Base-by-base conservation (phyloP, 2,329 filamentous ascomycete species). In the Thielaviopsis euricoi region DNA sequence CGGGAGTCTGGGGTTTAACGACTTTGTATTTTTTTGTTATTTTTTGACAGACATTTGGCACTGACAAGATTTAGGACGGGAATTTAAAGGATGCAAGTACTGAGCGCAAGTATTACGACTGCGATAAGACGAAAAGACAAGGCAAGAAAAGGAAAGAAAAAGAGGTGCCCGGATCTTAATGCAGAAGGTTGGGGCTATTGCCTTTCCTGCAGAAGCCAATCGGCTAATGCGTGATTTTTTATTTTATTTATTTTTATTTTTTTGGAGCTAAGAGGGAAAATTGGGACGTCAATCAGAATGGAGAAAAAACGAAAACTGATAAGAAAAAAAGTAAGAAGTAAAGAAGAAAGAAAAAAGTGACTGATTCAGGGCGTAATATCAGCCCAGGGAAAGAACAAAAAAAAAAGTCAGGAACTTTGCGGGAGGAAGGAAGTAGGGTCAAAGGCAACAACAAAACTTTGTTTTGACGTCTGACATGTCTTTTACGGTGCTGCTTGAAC, bases 1-100 rank as follows among this genome's bases (percentile, higher is more conserved):
- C 3, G 37, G 5, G 10, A 3, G 37, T n/a, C 37, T 43, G 15
- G 13, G 19, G 5, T 55, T 40, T 10, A 33, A 33, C 7, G 43
- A 55, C 46, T 55, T 23, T 56, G 48, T 25, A 33, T 56, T n/a
- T 52, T 59, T 4, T 26, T 54, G 53, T 53, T 26, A 23, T 43
- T 52, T 40, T 40, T 12, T 12, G 33, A 12, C 13, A 6, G 37
- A 43, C 6, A 43, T 13, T 6, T 33, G 29, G 12, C 12, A 10
- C 12, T 33, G 29, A 10, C 29, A 10, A 10, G 29, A 33, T 10
- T 33, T 10, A 33, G 9, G 29, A 33, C 29, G 29, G 29, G 29
- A 10, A 10, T 33, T 33, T 6, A 33, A 33, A 33, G 29, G 29
- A 10, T 33, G 7, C 29, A 33, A 10, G 29, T n/a, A n/a, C n/a